Evolutionary conservation across 2,329 filamentous ascomycete genomes (phyloP), one percentile per base, ranked within the genome.

Genomic region (Cordyceps militaris): DNA sequence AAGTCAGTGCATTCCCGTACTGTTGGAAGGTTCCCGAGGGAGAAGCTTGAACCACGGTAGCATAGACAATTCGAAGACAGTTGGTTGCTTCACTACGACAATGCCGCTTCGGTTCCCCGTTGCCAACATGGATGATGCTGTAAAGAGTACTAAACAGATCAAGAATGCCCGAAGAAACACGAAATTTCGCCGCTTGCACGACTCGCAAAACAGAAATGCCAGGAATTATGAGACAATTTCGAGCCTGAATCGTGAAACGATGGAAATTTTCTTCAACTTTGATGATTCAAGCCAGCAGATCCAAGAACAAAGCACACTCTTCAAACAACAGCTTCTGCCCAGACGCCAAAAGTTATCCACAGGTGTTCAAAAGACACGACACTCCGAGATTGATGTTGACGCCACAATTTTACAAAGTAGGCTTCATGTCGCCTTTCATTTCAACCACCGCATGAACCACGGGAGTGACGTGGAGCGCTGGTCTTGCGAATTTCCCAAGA

Each of bases 291-390:
- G n/a, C 21, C 19, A 42, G 6, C 40, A 42, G 11, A 42, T 42
- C 1, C 19, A 42, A 42, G 2, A 42, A 13, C 40, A 23, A 42
- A 23, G 40, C 40, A 42, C 19, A 19, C 19, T 42, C 4, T 42
- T 42, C 19, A 42, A 10, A 4, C 40, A 21, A 19, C 40, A 42
- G 40, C 9, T 19, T 19, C 13, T 42, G 40, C 19, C 19, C 11
- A 19, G 8, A 42, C 8, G 9, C 19, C 9, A 23, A 42, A 6
- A 42, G 40, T 21, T 10, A 11, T 42, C 40, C 19, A 5, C 3
- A 21, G 0, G 19, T 2, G 9, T 19, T 16, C n/a, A 2, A 3
- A 21, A 11, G 0, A 4, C n/a, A 23, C n/a, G 19, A 1, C n/a
- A 10, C 1, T 7, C 2, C 40, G 40, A 3, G 3, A 42, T 21